phyloP scores from a whole-genome alignment of 208 protist genomes.

The Leishmania martiniquensis region DNA sequence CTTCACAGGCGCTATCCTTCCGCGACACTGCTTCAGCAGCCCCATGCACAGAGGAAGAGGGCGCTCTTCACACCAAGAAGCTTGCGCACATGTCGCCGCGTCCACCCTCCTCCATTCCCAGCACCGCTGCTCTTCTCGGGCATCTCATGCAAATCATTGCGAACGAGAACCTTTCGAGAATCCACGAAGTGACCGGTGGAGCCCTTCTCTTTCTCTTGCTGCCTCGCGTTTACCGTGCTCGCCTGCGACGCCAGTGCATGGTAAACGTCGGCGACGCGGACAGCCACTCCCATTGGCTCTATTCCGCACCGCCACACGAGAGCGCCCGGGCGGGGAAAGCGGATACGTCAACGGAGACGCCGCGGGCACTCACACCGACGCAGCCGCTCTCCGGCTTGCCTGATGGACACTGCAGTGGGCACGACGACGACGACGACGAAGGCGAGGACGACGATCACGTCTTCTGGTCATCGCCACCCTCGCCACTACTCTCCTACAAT shows the following conservation, averaged over 20 bases:
- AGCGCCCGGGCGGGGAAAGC: background rate
- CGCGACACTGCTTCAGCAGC: background rate
- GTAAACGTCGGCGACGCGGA: background rate
- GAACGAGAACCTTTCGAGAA: constrained; percentile 12
- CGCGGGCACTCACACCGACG: background rate
- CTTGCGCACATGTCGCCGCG: background rate
- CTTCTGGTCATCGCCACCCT: constrained; percentile 31
- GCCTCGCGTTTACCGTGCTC: constrained; percentile 12
- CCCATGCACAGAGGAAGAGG: background rate
- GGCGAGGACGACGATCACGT: constrained; percentile 27
- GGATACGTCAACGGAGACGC: background rate
- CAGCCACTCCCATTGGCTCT: background rate
- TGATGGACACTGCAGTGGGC: background rate
- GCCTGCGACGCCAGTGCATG: constrained; percentile 15
- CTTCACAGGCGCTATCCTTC: constrained; percentile 8
- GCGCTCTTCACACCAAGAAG: background rate
- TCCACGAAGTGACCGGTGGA: constrained; percentile 11
- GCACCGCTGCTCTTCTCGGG: constrained; percentile 16
- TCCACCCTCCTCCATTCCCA: constrained; percentile 1
- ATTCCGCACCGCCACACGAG: background rate
- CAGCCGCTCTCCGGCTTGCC: background rate
- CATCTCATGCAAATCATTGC: constrained; percentile 22
- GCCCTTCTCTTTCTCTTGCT: constrained; percentile 20
- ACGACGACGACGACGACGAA: constrained; percentile 18
- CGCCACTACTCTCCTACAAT: constrained; percentile 20